These are phyloP conservation scores for Dendrobium huoshanense DNA, from an alignment of 106 monocot genomes.

Conservation along the genomic window DNA sequence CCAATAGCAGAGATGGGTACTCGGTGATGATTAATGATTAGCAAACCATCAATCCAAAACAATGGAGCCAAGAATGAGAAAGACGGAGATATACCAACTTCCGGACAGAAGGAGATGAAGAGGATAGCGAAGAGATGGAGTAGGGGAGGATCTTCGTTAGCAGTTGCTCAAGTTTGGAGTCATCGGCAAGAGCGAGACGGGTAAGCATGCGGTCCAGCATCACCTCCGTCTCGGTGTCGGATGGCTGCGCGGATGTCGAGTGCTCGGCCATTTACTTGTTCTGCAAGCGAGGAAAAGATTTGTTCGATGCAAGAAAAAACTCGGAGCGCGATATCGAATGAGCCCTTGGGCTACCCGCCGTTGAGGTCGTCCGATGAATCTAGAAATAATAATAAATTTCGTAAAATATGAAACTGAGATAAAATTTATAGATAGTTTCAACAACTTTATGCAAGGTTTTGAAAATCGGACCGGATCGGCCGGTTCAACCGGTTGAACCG, in stretches of 20 bases:
- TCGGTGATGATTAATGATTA: background rate
- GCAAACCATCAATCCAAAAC: background rate
- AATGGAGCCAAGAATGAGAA: background rate
- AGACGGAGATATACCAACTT: constrained; percentile 36
- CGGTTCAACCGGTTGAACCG: too few species aligned
- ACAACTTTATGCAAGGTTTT: too few species aligned
- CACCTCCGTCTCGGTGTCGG: constrained; percentile 68
- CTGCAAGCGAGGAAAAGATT: background rate
- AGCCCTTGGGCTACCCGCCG: background rate
- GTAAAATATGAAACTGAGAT: too few species aligned
- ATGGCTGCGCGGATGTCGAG: constrained; percentile 21
- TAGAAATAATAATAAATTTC: too few species aligned
- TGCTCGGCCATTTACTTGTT: constrained; percentile 28
- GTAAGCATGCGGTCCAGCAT: constrained; percentile 93
- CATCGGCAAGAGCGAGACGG: constrained; percentile 83
- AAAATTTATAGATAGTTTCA: too few species aligned
- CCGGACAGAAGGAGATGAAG: constrained; percentile 64
- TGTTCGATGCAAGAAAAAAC: background rate
- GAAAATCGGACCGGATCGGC: too few species aligned
- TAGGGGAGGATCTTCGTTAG: constrained; percentile 82
- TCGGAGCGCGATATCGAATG: background rate
- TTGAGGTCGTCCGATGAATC: too few species aligned
- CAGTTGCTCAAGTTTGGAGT: constrained; percentile 52
- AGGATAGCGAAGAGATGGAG: constrained; percentile 80
- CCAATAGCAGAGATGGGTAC: background rate